Evolutionary conservation across 208 protist species (phyloP).

Genomic region (Trypanosomatidae sp.): DNA sequence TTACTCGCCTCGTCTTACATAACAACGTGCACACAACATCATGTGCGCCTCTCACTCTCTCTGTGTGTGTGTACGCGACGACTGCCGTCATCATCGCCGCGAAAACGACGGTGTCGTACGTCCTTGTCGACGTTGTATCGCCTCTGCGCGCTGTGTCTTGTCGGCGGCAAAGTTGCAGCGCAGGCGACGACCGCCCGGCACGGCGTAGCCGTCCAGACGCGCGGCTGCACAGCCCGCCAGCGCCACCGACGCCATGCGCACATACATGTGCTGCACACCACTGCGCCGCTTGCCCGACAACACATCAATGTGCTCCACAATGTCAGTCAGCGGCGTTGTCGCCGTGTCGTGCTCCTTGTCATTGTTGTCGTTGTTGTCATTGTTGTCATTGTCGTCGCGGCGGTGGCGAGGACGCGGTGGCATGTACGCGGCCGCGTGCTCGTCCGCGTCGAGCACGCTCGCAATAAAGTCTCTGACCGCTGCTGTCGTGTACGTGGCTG

Average conservation of each 20-base stretch:
- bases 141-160: slow-evolving; percentile 58
- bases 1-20: no score
- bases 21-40: no score
- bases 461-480: slow-evolving; percentile 57
- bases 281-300: slow-evolving; percentile 31
- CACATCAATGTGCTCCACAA: slow-evolving; percentile 64
- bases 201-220: slow-evolving; percentile 30
- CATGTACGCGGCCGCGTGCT: slow-evolving; percentile 11
- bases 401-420: no score
- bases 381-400: no score
- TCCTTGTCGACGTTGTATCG: slow-evolving; percentile 46
- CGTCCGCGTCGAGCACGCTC: slow-evolving; percentile 18
- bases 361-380: no score
- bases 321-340: no score
- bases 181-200: slow-evolving; percentile 25
- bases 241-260: slow-evolving; percentile 45
- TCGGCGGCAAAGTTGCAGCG: slow-evolving; percentile 81
- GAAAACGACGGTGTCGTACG: no score
- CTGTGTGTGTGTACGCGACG: no score
- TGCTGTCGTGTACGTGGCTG: slow-evolving; percentile 20
- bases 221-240: slow-evolving; percentile 26
- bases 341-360: slow-evolving; percentile 7
- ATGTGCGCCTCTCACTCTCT: no score
- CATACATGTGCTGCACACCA: slow-evolving; percentile 63
- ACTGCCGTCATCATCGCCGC: no score